These are phyloP conservation scores for Colletotrichum musicola DNA, from an alignment of 2,329 filamentous ascomycete species.

Conservation along the genomic window DNA sequence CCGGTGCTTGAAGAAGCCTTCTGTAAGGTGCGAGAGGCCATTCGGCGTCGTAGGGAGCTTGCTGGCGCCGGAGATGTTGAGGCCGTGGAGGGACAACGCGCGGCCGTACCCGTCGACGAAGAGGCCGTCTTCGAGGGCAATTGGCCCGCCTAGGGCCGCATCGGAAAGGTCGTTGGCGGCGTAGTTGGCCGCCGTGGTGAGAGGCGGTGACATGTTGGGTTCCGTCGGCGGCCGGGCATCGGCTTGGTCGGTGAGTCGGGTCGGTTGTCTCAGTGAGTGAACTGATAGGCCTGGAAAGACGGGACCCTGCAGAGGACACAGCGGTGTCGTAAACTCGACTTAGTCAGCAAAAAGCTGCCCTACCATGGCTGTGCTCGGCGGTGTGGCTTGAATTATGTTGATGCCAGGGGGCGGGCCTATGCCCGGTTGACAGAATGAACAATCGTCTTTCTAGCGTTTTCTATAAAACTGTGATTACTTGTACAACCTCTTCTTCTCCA, in stretches of 20 bases:
- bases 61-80: constrained; percentile 56
- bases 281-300: background rate
- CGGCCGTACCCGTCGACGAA: constrained; percentile 54
- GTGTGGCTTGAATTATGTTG: background rate
- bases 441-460: too few relatives aligned
- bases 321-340: background rate
- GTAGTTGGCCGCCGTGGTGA: background rate
- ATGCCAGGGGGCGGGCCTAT: too few relatives aligned
- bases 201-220: constrained; percentile 14
- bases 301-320: background rate
- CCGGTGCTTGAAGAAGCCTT: constrained; percentile 55
- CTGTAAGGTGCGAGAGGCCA: constrained; percentile 53
- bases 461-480: too few relatives aligned
- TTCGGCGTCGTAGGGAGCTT: constrained; percentile 54
- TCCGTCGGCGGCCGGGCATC: background rate
- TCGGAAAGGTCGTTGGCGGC: constrained; percentile 52
- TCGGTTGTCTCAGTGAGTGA: background rate
- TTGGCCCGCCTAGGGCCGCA: constrained; percentile 49
- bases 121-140: constrained; percentile 45
- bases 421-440: too few relatives aligned
- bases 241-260: background rate
- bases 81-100: constrained; percentile 54
- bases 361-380: background rate
- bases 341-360: background rate
- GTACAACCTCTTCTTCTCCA: too few relatives aligned